Base-by-base conservation (phyloP, 768 basidiomycete species). In the Pisolithus sp. region DNA sequence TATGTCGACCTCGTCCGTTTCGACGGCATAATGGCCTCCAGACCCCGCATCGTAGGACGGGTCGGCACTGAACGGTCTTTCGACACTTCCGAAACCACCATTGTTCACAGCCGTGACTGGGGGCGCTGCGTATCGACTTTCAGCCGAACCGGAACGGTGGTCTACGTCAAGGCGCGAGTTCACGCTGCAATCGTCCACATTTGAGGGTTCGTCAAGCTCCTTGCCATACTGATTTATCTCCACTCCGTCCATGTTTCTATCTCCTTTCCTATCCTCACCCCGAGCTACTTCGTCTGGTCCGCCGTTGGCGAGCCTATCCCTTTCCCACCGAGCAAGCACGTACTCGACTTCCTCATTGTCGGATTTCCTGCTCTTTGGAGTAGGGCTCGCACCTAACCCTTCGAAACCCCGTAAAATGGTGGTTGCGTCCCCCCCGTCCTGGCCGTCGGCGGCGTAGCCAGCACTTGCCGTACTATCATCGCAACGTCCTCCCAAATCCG, bases 321-420 rank as follows among this genome's bases (percentile, higher is more conserved):
- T 64, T 48, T 68, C 67, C 46, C 56, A 55, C 1, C 48, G 58
- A 13, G 64, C 68, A 48, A 68, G 57, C 15, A 68, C 36, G 18
- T 63, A 61, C 8, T 59, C 64, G 7, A 61, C 5, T 7, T 49
- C 53, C 17, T 37, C 46, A 18, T 36, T 54, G 40, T 54, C 55
- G 31, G 31, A 34, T 31, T 52, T 55, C 13, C 18, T 10, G 46
- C 57, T 57, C 43, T 50, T 47, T 18, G 56, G 62, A 45, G 48
- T 31, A 39, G 66, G 68, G 15, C 62, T 68, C 36, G 30, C 50
- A 52, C 68, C 66, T 31, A 68, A 50, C 34, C 47, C 53, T 51
- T 55, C 55, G 46, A 64, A 64, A 23, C 58, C 53, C 47, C 53
- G 58, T 55, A 55, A 53, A 46, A 12, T 18, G 18, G 52, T 47